A percentile compares a stretch with the other conserved stretches of the same genome.
Evolutionary conservation across 2,329 filamentous ascomycete genomes (phyloP).

Genomic region (Aspergillus spinulosporus): DNA sequence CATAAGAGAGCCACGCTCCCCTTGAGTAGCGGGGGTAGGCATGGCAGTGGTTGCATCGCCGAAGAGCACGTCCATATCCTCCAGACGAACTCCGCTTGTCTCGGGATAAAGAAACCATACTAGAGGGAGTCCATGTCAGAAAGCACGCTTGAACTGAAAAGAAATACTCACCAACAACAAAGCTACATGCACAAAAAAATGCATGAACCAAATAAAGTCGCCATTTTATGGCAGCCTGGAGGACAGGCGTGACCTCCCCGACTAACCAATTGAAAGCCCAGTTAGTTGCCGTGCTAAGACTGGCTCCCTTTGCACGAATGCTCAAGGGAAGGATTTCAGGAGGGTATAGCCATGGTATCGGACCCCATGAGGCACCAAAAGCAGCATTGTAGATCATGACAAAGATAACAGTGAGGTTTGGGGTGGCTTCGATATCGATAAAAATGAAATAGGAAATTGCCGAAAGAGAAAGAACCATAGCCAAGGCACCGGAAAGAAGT

Average conservation of each 20-base stretch:
- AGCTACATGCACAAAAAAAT: conserved; percentile 93
- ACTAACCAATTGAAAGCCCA: conserved; percentile 99
- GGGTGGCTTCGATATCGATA: conserved; percentile 74
- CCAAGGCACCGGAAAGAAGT: conserved; percentile 81
- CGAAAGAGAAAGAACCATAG: conserved; percentile 86
- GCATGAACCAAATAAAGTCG: conserved; percentile 91
- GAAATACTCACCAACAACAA: conserved; percentile 79
- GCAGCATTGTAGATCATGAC: conserved; percentile 99
- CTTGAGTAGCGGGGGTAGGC: conserved; percentile 73
- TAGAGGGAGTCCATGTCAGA: conserved; percentile 40
- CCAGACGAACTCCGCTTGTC: conserved; percentile 88
- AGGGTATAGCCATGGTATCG: conserved; percentile 96
- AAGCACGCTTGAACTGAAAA: neutral
- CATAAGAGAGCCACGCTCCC: conserved; percentile 81
- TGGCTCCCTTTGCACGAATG: conserved; percentile 95
- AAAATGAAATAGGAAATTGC: conserved; percentile 94
- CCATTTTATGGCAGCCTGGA: conserved; percentile 92
- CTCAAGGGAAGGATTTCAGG: conserved; percentile 97
- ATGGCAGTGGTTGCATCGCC: conserved; percentile 86
- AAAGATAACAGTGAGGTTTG: conserved; percentile 82
- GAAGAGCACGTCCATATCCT: conserved; percentile 95
- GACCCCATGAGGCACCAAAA: conserved; percentile 96
- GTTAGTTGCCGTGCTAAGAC: conserved; percentile 91
- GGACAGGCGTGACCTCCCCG: conserved; percentile 87
- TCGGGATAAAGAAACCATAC: conserved; percentile 98